These are phyloP conservation scores for Erythrobasidium hasegawianum DNA, from an alignment of 1,284 basidiomycete species.

Conservation along the genomic window DNA sequence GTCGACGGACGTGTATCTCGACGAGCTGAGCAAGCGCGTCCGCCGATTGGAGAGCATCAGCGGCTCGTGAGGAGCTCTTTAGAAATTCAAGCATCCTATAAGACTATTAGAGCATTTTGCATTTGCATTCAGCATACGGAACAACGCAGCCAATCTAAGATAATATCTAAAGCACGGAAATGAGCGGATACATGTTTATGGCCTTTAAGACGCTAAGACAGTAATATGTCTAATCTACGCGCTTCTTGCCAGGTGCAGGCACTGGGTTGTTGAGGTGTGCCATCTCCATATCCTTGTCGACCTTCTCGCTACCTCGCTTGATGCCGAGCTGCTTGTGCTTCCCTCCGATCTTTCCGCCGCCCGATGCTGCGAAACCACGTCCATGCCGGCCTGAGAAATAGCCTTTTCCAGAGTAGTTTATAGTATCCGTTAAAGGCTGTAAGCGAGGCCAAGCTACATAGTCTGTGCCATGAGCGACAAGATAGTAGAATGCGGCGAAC, in stretches of 20 bases:
- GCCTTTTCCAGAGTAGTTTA: conserved; percentile 82
- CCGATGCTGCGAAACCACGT: conserved; percentile 59
- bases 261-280: conserved; percentile 26
- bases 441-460: conserved; percentile 95
- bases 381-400: conserved; percentile 73
- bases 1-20: conserved; percentile 19
- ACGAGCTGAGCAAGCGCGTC: conserved; percentile 8
- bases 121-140: no score
- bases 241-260: conserved; percentile 46
- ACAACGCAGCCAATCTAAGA: no score
- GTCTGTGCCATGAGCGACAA: conserved; percentile 71
- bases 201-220: conserved; percentile 1
- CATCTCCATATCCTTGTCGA: conserved; percentile 38
- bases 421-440: conserved; percentile 73
- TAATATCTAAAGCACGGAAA: no score
- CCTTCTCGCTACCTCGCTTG: conserved; percentile 48
- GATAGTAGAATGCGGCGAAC: conserved; percentile 61
- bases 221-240: conserved; percentile 8
- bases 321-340: conserved; percentile 49
- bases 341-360: conserved; percentile 40
- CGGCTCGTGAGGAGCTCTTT: no score
- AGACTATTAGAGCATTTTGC: no score
- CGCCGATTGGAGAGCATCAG: not conserved
- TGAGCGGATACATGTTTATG: no score
- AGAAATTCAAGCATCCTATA: no score